Evolutionary conservation across 2,329 filamentous ascomycete species (phyloP).

Genomic region (Microcyclospora tardicrescens): DNA sequence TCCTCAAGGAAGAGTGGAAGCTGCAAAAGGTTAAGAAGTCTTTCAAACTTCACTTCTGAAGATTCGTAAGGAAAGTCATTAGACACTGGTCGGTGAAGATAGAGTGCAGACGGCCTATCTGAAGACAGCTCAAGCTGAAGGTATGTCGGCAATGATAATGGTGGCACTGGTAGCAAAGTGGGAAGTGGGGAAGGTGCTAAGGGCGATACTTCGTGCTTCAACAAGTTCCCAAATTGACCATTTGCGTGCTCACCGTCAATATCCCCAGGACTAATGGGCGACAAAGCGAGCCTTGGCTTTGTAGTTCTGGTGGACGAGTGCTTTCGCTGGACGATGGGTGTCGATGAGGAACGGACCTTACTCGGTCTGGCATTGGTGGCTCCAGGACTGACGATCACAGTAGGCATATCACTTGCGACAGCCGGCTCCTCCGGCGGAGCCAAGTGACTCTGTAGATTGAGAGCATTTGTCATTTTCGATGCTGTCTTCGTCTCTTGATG

Average conservation of each 20-base stretch:
- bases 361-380: constrained; percentile 16
- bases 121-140: constrained; percentile 53
- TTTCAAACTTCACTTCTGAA: constrained; percentile 79
- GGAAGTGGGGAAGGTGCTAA: constrained; percentile 33
- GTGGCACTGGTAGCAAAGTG: constrained; percentile 44
- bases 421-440: no score
- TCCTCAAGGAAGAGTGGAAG: constrained; percentile 72
- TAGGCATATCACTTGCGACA: constrained; percentile 5
- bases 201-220: constrained; percentile 19
- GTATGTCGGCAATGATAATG: constrained; percentile 51
- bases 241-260: constrained; percentile 11
- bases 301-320: constrained; percentile 17
- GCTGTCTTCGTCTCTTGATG: no score
- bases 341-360: constrained; percentile 24
- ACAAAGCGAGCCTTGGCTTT: constrained; percentile 12
- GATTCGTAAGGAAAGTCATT: constrained; percentile 74
- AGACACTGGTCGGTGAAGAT: constrained; percentile 46
- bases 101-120: constrained; percentile 46
- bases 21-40: constrained; percentile 75
- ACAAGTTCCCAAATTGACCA: constrained; percentile 5
- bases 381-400: constrained; percentile 18
- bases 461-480: no score
- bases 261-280: constrained; percentile 24
- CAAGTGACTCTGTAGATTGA: no score
- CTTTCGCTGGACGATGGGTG: constrained; percentile 26